Percentiles rank a stretch among this genome's conserved stretches.
Conservation (phyloP, 106 monocot species). For the Apostasia shenzhenica region DNA sequence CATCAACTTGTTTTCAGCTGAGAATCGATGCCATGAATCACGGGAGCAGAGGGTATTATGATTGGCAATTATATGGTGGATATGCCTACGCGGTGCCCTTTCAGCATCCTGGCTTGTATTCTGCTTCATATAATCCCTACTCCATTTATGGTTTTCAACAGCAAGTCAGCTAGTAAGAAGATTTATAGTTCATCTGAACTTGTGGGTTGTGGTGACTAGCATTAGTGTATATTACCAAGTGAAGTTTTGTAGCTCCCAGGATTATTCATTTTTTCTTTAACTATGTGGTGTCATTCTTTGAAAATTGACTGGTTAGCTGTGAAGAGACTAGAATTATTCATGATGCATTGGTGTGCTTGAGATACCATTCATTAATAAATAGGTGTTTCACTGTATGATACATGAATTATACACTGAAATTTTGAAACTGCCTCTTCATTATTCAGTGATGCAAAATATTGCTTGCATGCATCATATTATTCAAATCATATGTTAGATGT, state of each 20-base stretch:
- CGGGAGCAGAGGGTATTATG: constrained; percentile 6
- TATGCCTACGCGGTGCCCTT: neutral
- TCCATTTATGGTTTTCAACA: constrained; percentile 6
- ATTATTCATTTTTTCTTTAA: neutral
- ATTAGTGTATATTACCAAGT: neutral
- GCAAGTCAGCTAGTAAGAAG: neutral
- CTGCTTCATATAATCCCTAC: neutral
- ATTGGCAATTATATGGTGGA: neutral
- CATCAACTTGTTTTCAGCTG: neutral
- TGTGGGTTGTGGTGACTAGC: too few relatives aligned
- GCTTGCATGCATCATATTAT: too few relatives aligned
- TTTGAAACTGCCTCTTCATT: too few relatives aligned
- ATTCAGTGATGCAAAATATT: too few relatives aligned
- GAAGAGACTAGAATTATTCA: neutral
- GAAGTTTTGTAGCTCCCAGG: neutral
- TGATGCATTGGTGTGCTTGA: neutral
- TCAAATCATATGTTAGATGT: too few relatives aligned
- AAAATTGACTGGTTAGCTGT: neutral
- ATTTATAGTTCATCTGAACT: too few relatives aligned
- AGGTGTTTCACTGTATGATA: too few relatives aligned
- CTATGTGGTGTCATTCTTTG: neutral
- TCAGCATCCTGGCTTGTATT: constrained; percentile 5
- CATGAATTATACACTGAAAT: too few relatives aligned
- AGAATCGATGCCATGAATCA: constrained; percentile 2
- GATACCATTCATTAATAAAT: neutral